These are phyloP conservation scores for Tillandsia fasciculata DNA, from an alignment of 176 grass and related monocot species.

Conservation along the genomic window DNA sequence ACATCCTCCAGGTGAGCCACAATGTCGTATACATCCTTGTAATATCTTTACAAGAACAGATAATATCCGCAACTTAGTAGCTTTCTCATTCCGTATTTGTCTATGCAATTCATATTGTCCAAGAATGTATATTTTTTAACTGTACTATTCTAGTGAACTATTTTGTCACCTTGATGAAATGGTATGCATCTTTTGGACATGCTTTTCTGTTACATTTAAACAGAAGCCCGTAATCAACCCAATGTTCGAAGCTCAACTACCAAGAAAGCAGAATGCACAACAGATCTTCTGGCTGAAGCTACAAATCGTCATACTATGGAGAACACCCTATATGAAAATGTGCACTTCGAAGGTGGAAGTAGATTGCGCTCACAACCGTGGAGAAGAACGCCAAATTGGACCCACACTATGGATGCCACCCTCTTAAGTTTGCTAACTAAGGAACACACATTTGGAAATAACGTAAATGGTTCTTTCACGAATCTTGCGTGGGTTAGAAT, in stretches of 20 bases:
- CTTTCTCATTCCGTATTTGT: neutral
- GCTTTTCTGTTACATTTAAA: conserved; percentile 21
- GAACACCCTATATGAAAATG: too few relatives aligned
- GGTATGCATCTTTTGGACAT: conserved; percentile 1
- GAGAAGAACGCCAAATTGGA: too few relatives aligned
- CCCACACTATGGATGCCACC: too few relatives aligned
- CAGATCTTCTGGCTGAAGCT: conserved; percentile 23
- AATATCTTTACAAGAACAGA: neutral
- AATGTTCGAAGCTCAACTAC: conserved; percentile 34
- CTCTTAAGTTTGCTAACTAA: too few relatives aligned
- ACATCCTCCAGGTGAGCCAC: conserved; percentile 35
- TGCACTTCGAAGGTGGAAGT: too few relatives aligned
- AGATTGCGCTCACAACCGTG: too few relatives aligned
- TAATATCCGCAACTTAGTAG: neutral
- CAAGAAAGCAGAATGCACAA: conserved; percentile 30
- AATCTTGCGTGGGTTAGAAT: too few relatives aligned
- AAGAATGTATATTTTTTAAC: conserved; percentile 6
- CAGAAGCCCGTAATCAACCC: conserved; percentile 37
- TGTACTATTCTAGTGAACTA: neutral
- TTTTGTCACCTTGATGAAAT: neutral
- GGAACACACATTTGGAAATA: too few relatives aligned
- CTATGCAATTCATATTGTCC: conserved; percentile 4
- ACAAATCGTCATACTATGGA: conserved; percentile 2
- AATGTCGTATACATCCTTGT: conserved; percentile 4
- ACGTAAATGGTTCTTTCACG: too few relatives aligned